A percentile compares a stretch with the other conserved stretches of the same genome.
These are phyloP conservation scores for Dioszegia hungarica DNA, from an alignment of 768 basidiomycete species.

Conservation along the genomic window DNA sequence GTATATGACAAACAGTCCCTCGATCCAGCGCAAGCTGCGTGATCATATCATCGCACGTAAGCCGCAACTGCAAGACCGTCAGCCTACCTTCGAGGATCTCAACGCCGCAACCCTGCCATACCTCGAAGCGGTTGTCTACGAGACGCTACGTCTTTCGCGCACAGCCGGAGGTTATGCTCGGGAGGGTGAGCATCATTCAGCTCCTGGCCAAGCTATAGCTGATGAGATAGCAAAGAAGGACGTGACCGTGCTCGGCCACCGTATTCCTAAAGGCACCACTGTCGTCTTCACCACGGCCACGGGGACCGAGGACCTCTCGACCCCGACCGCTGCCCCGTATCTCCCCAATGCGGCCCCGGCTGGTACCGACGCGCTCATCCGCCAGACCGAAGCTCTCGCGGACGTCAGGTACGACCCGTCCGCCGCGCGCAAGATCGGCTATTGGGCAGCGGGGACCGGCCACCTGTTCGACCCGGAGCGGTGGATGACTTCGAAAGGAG, in stretches of 20 bases:
- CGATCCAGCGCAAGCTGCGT: slow-evolving; percentile 29
- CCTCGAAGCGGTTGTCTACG: slow-evolving; percentile 40
- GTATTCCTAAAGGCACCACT: slow-evolving; percentile 32
- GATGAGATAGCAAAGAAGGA: slow-evolving; percentile 26
- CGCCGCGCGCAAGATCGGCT: slow-evolving; percentile 17
- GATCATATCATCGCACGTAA: slow-evolving; percentile 12
- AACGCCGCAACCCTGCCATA: slow-evolving; percentile 24
- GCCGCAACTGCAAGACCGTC: slow-evolving; percentile 15
- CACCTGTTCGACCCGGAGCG: slow-evolving; percentile 31
- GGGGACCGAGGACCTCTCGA: slow-evolving; percentile 14
- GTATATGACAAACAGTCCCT: slow-evolving; percentile 34
- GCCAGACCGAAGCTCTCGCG: neutral
- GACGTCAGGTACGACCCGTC: neutral
- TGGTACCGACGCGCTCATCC: neutral
- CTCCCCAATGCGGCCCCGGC: neutral
- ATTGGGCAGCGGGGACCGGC: slow-evolving; percentile 25
- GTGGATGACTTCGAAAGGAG: slow-evolving; percentile 26
- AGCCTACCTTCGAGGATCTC: slow-evolving; percentile 28
- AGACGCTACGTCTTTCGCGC: slow-evolving; percentile 30
- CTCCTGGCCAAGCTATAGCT: neutral
- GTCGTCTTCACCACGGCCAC: slow-evolving; percentile 19
- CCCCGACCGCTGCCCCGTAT: neutral
- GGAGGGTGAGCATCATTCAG: slow-evolving; percentile 14
- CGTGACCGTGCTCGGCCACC: slow-evolving; percentile 28
- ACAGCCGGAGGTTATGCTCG: slow-evolving; percentile 29